Evolutionary conservation across 345 rosid genomes (phyloP).

Genomic region (Turritis glabra): DNA sequence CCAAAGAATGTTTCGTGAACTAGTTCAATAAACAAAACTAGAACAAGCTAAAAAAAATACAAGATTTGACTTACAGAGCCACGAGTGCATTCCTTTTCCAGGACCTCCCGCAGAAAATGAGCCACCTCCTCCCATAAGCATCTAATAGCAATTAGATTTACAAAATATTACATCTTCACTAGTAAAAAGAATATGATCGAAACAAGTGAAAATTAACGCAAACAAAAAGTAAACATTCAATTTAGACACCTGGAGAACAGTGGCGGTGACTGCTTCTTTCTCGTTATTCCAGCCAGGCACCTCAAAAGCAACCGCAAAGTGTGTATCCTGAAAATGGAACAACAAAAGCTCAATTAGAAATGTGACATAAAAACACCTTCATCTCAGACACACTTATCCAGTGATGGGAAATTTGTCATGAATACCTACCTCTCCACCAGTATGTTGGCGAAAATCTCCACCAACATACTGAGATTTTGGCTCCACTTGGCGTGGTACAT

Average conservation of each 20-base stretch:
- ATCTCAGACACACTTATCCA: slow-evolving; percentile 19
- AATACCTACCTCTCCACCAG: slow-evolving; percentile 65
- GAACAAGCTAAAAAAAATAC: neutral
- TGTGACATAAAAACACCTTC: neutral
- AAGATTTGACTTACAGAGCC: slow-evolving; percentile 67
- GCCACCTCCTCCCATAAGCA: slow-evolving; percentile 98
- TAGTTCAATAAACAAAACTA: neutral
- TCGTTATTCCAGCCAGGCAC: slow-evolving; percentile 74
- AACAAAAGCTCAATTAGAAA: neutral
- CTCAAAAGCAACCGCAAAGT: slow-evolving; percentile 77
- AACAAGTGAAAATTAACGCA: neutral
- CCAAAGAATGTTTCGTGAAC: neutral
- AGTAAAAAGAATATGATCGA: neutral
- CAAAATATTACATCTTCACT: neutral
- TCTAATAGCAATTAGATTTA: slow-evolving; percentile 43
- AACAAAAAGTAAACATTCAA: neutral
- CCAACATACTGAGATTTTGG: slow-evolving; percentile 67
- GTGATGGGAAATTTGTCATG: slow-evolving; percentile 9
- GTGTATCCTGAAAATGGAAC: slow-evolving; percentile 47
- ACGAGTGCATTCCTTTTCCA: slow-evolving; percentile 95
- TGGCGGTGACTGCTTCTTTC: slow-evolving; percentile 58
- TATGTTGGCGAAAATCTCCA: slow-evolving; percentile 70
- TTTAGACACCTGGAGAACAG: slow-evolving; percentile 73
- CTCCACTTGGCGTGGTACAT: slow-evolving; percentile 35
- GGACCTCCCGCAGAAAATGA: slow-evolving; percentile 99